Conservation (phyloP, 257 asterid species). For the Salvia splendens region DNA sequence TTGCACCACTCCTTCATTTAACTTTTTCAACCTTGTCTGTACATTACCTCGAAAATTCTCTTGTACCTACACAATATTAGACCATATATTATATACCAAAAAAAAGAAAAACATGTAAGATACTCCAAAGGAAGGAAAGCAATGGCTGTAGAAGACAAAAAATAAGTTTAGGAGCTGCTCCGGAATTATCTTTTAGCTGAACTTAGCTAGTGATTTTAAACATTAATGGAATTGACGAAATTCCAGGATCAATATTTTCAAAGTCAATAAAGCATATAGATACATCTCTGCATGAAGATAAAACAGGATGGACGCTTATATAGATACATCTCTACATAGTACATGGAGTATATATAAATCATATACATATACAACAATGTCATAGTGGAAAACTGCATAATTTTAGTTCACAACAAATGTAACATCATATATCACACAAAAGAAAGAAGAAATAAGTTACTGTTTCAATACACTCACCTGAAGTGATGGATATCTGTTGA, state of each 20-base stretch:
- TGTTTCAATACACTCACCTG: conserved; percentile 43
- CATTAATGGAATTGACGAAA: neutral
- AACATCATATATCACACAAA: neutral
- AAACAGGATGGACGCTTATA: neutral
- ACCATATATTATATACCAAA: neutral
- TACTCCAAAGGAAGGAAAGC: too few species aligned
- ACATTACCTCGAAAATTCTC: conserved; percentile 98
- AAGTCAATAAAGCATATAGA: neutral
- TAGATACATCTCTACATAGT: neutral
- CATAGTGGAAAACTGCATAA: neutral
- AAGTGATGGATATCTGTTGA: conserved; percentile 75
- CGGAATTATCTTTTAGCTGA: neutral
- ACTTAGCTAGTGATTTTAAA: neutral
- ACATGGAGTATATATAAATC: too few species aligned
- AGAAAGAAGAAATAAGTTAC: neutral
- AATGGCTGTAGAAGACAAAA: too few species aligned
- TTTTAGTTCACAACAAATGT: neutral
- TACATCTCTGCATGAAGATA: neutral
- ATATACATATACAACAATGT: neutral
- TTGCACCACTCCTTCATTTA: conserved; percentile 91
- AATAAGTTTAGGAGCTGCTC: neutral
- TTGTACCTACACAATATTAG: conserved; percentile 54
- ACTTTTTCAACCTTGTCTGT: conserved; percentile 80
- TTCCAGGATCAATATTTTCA: conserved; percentile 8
- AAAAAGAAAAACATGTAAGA: neutral